Base-by-base conservation (phyloP, 2,329 filamentous ascomycete genomes). In the Colletotrichum gigasporum region DNA sequence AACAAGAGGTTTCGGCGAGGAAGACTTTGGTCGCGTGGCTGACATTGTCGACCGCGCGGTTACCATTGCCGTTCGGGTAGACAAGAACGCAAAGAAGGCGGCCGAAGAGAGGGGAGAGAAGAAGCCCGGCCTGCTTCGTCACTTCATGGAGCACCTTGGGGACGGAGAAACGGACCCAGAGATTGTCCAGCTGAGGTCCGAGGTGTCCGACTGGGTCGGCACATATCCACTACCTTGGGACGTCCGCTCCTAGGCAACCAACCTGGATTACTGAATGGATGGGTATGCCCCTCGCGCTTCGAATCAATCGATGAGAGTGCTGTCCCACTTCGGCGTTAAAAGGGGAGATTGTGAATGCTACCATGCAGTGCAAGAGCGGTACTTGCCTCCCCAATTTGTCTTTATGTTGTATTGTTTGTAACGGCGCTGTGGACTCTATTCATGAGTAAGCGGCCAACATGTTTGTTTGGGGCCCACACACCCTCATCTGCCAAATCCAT, bases 21-120 rank as follows among this genome's bases (percentile, higher is more conserved):
- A 91, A 58, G 96, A 99, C 79, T 99, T 98, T 79, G 87, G 88
- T 57, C 87, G 92, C 14, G 92, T 97, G 12, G 93, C 92, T 12
- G 91, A 93, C 73, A 92, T 96, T 68, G 92, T 97, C 55, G 92
- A 95, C 79, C 89, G 92, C 48, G 91, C 91, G 8, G 93, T 97
- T 47, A 88, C 87, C 28, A 93, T 97, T 70, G 90, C 93, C 1
- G 85, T 90, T 69, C 87, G 91, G 64, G 81, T 97, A 45, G 90
- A 94, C 78, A 92, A 88, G 77, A 86, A 87, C 65, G 90, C 90
- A 4, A 86, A 87, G 71, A 89, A 91, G 71, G 85, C 86, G n/a
- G 88, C 89, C 10, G 85, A 90, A 75, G 87, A 89, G 65, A 87
- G 85, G 70, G 87, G 86, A 24, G 86, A 90, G 67, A 92, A 91